These are phyloP conservation scores for Stenocarpella maydis DNA, from an alignment of 2,329 filamentous ascomycete genomes.

Conservation along the genomic window DNA sequence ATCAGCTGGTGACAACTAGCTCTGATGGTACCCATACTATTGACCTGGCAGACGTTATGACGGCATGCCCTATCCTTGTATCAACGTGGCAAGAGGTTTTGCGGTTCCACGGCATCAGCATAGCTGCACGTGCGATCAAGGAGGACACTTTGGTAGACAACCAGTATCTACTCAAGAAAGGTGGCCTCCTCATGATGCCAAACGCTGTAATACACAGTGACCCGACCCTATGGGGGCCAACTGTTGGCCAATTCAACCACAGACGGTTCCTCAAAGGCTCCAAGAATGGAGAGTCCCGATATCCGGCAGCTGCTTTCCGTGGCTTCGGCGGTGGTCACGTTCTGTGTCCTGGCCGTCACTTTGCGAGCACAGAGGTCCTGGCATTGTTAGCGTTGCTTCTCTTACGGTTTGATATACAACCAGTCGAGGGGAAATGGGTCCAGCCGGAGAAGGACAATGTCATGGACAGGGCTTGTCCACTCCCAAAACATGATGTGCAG, in stretches of 20 bases:
- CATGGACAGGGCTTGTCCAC: conserved; percentile 30
- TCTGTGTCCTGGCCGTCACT: conserved; percentile 36
- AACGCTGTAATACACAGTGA: conserved; percentile 32
- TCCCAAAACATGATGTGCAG: conserved; percentile 8
- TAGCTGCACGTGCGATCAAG: conserved; percentile 29
- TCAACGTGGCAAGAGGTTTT: conserved; percentile 36
- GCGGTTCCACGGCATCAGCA: conserved; percentile 32
- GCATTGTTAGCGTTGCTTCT: conserved; percentile 35
- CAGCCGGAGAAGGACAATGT: conserved; percentile 36
- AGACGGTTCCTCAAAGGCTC: conserved; percentile 30
- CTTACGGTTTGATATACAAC: conserved; percentile 35
- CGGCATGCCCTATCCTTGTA: conserved; percentile 35
- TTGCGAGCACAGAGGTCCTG: conserved; percentile 36
- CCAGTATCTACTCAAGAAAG: conserved; percentile 37
- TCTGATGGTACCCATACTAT: conserved; percentile 12
- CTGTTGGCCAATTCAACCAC: conserved; percentile 32
- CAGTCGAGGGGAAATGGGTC: conserved; percentile 27
- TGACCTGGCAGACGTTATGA: conserved; percentile 15
- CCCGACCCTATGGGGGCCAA: conserved; percentile 33
- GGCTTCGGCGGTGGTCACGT: conserved; percentile 35
- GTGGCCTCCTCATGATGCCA: conserved; percentile 32
- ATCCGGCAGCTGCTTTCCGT: conserved; percentile 33
- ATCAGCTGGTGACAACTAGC: neutral
- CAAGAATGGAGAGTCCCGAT: conserved; percentile 13
- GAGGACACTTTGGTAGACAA: conserved; percentile 34